Base-by-base conservation (phyloP, 768 basidiomycete genomes). In the Daedaleopsis sinensis region DNA sequence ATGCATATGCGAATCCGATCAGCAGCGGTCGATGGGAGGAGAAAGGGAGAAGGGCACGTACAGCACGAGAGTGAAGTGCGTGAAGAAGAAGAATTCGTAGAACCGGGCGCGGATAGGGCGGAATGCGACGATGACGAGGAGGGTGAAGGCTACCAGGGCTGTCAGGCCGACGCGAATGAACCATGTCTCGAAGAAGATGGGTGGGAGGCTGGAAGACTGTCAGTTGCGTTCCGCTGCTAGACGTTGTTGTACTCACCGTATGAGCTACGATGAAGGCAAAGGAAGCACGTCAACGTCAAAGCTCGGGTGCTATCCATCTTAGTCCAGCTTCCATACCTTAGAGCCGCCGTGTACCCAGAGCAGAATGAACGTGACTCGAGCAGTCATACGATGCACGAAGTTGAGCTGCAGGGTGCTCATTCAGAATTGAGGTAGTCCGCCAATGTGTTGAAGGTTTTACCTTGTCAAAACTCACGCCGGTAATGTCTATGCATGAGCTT, bases 71-170 rank as follows among this genome's bases (percentile, higher is more conserved):
- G 79, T 6, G 55, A 82, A 77, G 67, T 88, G 87, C 0, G 71
- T 42, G 27, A 79, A 67, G 38, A 84, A 73, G 74, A 88, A 89
- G 7, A 80, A 4, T 65, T 88, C 85, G 56, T 86, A 88, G 3
- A 65, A 70, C 4, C 67, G 72, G 3, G 74, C 69, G 12, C 86
- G 80, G 23, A 87, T 64, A 1, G 78, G 79, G 13, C 82, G 80
- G 13, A 87, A 56, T 6, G 84, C 81, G 18, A 83, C 58, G 18
- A 85, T 44, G 23, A 69, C 71, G 1, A 86, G 59, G n/a, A 84
- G 56, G 2, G 79, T 71, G 16, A 86, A 73, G 0, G 82, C 62
- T 16, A 67, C 63, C 1, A 76, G 52, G 0, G 83, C 80, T 12
- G 70, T 61, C 8, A 81, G 47, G 11, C 81, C 82, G 18, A 67